Percentiles rank a stretch among this genome's conserved stretches.
Evolutionary conservation across 2,329 filamentous ascomycete genomes (phyloP).

Genomic region (Pseudocercospora macadamiae): DNA sequence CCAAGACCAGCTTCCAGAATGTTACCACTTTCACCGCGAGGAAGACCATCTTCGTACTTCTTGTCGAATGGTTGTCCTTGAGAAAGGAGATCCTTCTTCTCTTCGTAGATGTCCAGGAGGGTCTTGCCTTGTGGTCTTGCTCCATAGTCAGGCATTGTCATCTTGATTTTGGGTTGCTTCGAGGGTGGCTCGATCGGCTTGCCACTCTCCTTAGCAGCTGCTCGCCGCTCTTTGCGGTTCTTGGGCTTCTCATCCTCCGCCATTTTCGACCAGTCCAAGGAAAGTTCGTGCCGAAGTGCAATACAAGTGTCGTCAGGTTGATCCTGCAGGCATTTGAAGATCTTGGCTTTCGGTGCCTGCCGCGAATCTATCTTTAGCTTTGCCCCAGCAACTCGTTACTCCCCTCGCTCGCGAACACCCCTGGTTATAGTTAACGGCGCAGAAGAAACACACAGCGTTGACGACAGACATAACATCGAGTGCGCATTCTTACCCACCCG

Average conservation of each 20-base stretch:
- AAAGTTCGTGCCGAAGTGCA: too few relatives aligned
- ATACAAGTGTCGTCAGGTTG: too few relatives aligned
- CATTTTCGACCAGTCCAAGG: too few relatives aligned
- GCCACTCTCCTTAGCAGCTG: slow-evolving; percentile 40
- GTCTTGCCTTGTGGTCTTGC: slow-evolving; percentile 66
- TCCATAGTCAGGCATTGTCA: slow-evolving; percentile 68
- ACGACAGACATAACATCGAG: background rate
- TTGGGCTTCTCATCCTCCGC: slow-evolving; percentile 31
- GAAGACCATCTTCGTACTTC: slow-evolving; percentile 38
- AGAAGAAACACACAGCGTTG: background rate
- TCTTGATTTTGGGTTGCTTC: slow-evolving; percentile 60
- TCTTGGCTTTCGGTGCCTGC: background rate
- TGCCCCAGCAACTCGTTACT: too few relatives aligned
- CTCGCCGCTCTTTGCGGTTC: slow-evolving; percentile 52
- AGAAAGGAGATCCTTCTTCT: slow-evolving; percentile 54
- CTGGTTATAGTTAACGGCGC: too few relatives aligned
- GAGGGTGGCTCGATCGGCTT: slow-evolving; percentile 39
- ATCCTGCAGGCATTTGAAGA: background rate
- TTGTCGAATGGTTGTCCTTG: slow-evolving; percentile 56
- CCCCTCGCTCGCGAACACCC: too few relatives aligned
- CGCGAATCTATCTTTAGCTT: background rate
- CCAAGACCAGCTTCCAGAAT: slow-evolving; percentile 41
- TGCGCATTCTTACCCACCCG: background rate
- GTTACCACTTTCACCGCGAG: slow-evolving; percentile 39
- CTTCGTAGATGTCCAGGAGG: slow-evolving; percentile 71